Base-by-base conservation (phyloP, 495 filamentous ascomycete genomes). In the Diplogelasinospora grovesii region DNA sequence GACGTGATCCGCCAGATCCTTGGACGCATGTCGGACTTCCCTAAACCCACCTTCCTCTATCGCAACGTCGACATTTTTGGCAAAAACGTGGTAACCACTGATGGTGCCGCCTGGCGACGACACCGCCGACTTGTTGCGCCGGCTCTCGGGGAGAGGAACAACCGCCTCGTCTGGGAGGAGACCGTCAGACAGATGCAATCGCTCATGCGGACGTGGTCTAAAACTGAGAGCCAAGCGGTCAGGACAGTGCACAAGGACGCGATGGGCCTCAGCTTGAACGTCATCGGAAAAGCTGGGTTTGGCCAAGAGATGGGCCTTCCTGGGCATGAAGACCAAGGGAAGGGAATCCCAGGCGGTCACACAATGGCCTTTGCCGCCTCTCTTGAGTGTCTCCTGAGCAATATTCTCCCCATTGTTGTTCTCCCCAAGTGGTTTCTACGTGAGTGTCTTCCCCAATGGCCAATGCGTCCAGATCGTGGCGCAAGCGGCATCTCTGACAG, bases 101-200 rank as follows among this genome's bases (percentile, higher is more conserved):
- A 81, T 45, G 78, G 77, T 15, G 49, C 64, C 8, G 41, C 54
- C 7, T 83, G 79, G 78, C 64, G 71, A 28, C 66, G 67, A 46
- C 78, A 82, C 54, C 65, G 78, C 24, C 79, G 76, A 48, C 68
- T 79, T 22, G 73, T 72, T 0, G 66, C 71, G 15, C 73, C 75
- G 6, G 68, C 70, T 3, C 81, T 82, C 48, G 70, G 69, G 10
- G 78, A 81, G 59, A 79, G 65, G 61, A 81, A 79, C 57, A 79
- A 78, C 49, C 60, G 63, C 6, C 23, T 77, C 21, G 75, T 80
- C 1, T 81, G 75, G 53, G 48, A 37, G 13, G 78, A 79, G 39
- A 68, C 64, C 5, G 46, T 78, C 21, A 58, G 60, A 18, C 73
- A 79, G 47, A 64, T 69, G 0, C 58, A 65, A 45, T 59, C 61